Percentiles rank a stretch among this genome's conserved stretches.
phyloP scores from a whole-genome alignment of 2,329 filamentous ascomycete genomes.

The Pseudogymnoascus sp. region DNA sequence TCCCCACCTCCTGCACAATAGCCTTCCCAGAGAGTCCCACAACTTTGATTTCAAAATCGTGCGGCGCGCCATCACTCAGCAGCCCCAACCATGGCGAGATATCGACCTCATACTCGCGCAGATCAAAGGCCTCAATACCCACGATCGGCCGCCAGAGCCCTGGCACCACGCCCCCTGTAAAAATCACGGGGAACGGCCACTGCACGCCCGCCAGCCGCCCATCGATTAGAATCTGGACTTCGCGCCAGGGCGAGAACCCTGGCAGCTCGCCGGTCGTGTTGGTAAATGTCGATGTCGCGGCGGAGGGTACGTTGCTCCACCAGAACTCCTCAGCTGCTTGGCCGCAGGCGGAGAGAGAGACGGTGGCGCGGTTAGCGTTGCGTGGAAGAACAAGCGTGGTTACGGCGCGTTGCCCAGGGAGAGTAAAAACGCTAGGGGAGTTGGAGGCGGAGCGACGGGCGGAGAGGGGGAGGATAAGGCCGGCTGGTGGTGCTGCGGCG shows the following conservation, averaged over 20 bases:
- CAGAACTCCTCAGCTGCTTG: slow-evolving; percentile 77
- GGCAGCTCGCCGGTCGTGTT: slow-evolving; percentile 50
- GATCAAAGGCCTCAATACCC: slow-evolving; percentile 71
- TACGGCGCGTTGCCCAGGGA: slow-evolving; percentile 57
- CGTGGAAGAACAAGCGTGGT: slow-evolving; percentile 57
- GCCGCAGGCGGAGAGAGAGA: slow-evolving; percentile 71
- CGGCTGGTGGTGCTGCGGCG: slow-evolving; percentile 44
- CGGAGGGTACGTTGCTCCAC: slow-evolving; percentile 71
- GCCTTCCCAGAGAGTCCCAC: slow-evolving; percentile 49
- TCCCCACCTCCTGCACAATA: slow-evolving; percentile 51
- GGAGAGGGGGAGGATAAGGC: slow-evolving; percentile 63
- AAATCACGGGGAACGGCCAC: slow-evolving; percentile 79
- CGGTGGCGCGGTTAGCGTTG: slow-evolving; percentile 62
- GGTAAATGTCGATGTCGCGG: slow-evolving; percentile 53
- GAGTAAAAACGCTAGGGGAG: slow-evolving; percentile 58
- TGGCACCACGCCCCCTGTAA: slow-evolving; percentile 73
- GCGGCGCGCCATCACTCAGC: slow-evolving; percentile 57
- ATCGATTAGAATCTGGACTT: slow-evolving; percentile 72
- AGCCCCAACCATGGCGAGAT: slow-evolving; percentile 69
- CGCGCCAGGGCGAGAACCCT: slow-evolving; percentile 68
- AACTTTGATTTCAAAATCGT: slow-evolving; percentile 64
- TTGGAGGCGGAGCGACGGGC: slow-evolving; percentile 44
- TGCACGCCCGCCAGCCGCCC: slow-evolving; percentile 64
- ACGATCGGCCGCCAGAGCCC: slow-evolving; percentile 73
- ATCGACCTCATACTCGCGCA: slow-evolving; percentile 75